Evolutionary conservation across 2,329 filamentous ascomycete genomes (phyloP).

Genomic region (Trichoderma afroharzianum): DNA sequence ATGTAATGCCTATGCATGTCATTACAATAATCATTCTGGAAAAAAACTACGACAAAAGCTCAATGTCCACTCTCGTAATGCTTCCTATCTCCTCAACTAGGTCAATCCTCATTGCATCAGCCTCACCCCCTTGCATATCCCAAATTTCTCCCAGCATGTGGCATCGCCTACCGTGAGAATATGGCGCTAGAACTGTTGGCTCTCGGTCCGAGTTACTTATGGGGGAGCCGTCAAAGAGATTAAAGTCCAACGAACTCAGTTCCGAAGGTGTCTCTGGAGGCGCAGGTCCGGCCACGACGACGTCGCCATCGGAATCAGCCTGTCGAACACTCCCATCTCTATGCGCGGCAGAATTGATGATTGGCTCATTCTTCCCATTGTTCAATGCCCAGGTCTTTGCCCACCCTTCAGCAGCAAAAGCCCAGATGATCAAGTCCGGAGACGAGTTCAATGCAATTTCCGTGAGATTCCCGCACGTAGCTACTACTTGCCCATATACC

Average conservation of each 20-base stretch:
- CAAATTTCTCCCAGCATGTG: slow-evolving; percentile 8
- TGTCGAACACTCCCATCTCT: slow-evolving; percentile 32
- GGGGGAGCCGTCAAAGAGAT: slow-evolving; percentile 15
- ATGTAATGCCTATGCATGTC: background rate
- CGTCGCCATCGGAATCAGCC: slow-evolving; percentile 31
- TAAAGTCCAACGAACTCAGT: background rate
- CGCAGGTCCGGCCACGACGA: slow-evolving; percentile 26
- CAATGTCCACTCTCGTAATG: slow-evolving; percentile 37
- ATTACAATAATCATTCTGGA: background rate
- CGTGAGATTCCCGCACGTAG: slow-evolving; percentile 30
- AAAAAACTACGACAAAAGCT: slow-evolving; percentile 25
- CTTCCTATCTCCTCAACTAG: slow-evolving; percentile 36
- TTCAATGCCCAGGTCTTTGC: slow-evolving; percentile 32
- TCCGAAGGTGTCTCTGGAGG: background rate
- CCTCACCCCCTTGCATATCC: slow-evolving; percentile 20
- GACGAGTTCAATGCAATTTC: slow-evolving; percentile 33
- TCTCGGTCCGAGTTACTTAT: background rate
- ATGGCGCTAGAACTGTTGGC: background rate
- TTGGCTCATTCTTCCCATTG: slow-evolving; percentile 21
- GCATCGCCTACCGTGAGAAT: background rate
- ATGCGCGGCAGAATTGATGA: slow-evolving; percentile 25
- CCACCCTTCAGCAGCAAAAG: slow-evolving; percentile 33
- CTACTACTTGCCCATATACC: slow-evolving; percentile 31
- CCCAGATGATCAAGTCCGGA: slow-evolving; percentile 35
- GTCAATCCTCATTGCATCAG: slow-evolving; percentile 27